phyloP scores from a whole-genome alignment of 2,329 filamentous ascomycete species.

The Colletotrichum sp. region DNA sequence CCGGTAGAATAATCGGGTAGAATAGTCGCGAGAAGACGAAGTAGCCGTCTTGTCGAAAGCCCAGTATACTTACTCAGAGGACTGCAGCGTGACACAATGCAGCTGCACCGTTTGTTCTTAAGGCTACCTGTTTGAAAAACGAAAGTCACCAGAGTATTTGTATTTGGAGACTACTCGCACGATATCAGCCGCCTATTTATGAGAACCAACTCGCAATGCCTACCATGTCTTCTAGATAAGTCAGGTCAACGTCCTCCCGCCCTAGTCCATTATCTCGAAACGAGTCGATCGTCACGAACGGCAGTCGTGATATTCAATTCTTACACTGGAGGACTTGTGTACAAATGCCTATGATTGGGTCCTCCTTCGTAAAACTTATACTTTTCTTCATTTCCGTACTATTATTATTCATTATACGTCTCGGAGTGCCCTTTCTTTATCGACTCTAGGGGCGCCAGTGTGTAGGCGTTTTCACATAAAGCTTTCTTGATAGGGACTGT shows the following conservation, averaged over 20 bases:
- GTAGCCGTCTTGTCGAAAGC: background rate
- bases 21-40: background rate
- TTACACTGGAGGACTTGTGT: background rate
- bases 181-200: background rate
- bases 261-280: too few species aligned
- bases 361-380: too few species aligned
- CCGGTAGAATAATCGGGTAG: background rate
- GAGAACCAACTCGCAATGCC: background rate
- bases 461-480: background rate
- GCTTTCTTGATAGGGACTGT: background rate
- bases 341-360: background rate
- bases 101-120: background rate
- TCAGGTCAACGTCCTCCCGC: background rate
- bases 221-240: background rate
- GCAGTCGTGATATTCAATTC: background rate
- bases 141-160: background rate
- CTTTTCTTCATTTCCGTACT: background rate
- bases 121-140: background rate
- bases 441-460: background rate
- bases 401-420: background rate
- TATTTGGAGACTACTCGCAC: background rate
- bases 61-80: background rate
- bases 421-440: background rate
- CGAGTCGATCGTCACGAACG: too few species aligned
- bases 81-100: background rate